These are phyloP conservation scores for Tephrocybe sp. DNA, from an alignment of 768 basidiomycete species.

Conservation along the genomic window DNA sequence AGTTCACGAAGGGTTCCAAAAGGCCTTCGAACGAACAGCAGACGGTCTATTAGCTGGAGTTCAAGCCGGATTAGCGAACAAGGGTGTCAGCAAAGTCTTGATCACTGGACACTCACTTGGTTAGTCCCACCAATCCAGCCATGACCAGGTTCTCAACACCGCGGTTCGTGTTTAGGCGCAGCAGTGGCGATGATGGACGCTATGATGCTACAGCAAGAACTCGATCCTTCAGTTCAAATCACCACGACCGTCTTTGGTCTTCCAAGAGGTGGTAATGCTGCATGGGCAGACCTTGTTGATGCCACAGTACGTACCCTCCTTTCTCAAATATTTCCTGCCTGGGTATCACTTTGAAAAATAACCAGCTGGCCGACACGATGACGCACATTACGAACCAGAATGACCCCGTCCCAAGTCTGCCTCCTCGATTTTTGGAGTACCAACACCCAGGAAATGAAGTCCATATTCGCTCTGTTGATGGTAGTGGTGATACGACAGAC, in stretches of 20 bases:
- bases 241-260: conserved; percentile 38
- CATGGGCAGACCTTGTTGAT: conserved; percentile 42
- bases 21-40: conserved; percentile 37
- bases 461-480: conserved; percentile 35
- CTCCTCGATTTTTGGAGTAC: conserved; percentile 34
- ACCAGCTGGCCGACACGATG: conserved; percentile 26
- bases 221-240: conserved; percentile 31
- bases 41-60: conserved; percentile 31
- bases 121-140: conserved; percentile 8
- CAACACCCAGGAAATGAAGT: conserved; percentile 38
- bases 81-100: conserved; percentile 28
- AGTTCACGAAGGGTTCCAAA: conserved; percentile 39
- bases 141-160: background rate
- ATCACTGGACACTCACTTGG: conserved; percentile 43
- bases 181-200: conserved; percentile 46
- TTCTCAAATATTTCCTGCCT: background rate
- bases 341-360: background rate
- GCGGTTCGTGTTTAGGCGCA: conserved; percentile 25
- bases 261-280: conserved; percentile 43
- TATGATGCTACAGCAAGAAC: conserved; percentile 34
- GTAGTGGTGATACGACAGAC: conserved; percentile 23
- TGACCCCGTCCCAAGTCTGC: conserved; percentile 41
- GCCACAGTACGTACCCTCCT: conserved; percentile 20
- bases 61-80: conserved; percentile 25
- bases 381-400: conserved; percentile 37